Evolutionary conservation across 495 filamentous ascomycete genomes (phyloP).

Genomic region (Penicillium canescens): DNA sequence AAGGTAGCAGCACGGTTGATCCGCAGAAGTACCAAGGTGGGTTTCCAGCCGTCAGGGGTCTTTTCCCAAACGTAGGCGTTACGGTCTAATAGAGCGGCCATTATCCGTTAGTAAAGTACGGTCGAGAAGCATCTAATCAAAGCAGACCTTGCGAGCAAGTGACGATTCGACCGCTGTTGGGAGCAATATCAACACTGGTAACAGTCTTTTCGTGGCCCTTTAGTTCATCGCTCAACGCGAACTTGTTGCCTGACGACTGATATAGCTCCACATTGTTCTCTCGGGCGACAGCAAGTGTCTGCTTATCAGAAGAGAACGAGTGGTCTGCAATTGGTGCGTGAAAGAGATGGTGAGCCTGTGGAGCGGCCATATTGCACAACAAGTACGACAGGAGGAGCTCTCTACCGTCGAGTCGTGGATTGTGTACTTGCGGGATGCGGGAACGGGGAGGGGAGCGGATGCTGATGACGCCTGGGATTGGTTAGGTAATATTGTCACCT

Average conservation of each 20-base stretch:
- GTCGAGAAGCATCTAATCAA: neutral
- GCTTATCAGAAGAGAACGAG: conserved; percentile 90
- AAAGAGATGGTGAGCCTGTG: conserved; percentile 95
- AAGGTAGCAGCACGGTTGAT: conserved; percentile 97
- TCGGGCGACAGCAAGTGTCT: conserved; percentile 86
- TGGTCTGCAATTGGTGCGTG: conserved; percentile 96
- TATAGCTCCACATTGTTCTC: conserved; percentile 94
- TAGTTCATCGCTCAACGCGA: conserved; percentile 84
- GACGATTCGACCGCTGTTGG: conserved; percentile 85
- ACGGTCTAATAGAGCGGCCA: conserved; percentile 63
- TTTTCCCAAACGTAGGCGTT: conserved; percentile 98
- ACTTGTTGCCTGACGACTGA: conserved; percentile 67
- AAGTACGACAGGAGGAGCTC: conserved; percentile 94
- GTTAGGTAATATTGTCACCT: conserved; percentile 31
- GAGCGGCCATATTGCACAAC: conserved; percentile 64
- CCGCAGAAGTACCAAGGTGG: conserved; percentile 92
- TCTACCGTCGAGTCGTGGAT: conserved; percentile 77
- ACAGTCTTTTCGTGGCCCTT: conserved; percentile 96
- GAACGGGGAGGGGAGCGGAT: conserved; percentile 5
- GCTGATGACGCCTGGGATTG: conserved; percentile 24
- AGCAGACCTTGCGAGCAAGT: conserved; percentile 89
- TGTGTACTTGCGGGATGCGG: conserved; percentile 5
- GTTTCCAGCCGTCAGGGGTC: conserved; percentile 88
- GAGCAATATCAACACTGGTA: conserved; percentile 93
- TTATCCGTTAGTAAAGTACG: neutral